phyloP scores from a whole-genome alignment of 2,329 filamentous ascomycete species.

The Colletotrichum falcatum region DNA sequence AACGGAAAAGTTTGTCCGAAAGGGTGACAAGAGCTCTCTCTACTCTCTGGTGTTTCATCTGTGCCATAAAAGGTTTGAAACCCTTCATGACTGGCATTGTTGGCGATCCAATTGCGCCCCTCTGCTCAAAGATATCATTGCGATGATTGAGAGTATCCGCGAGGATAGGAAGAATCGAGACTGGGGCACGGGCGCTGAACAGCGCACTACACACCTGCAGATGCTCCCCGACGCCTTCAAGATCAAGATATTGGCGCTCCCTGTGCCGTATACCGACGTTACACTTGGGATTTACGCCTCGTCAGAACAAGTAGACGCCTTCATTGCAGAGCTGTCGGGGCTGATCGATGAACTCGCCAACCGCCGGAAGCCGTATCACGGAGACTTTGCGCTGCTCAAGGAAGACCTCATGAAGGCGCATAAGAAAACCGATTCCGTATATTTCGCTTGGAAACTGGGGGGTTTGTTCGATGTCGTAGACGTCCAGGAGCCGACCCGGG shows the following conservation, averaged over 20 bases:
- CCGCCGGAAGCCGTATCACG: not conserved
- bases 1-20: not conserved
- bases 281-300: not conserved
- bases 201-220: not conserved
- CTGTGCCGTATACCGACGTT: not conserved
- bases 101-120: not conserved
- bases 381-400: not conserved
- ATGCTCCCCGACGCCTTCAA: not conserved
- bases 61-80: not conserved
- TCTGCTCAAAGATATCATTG: not conserved
- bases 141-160: not conserved
- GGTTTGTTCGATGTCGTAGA: not conserved
- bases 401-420: not conserved
- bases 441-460: not conserved
- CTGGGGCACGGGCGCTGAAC: not conserved
- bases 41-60: not conserved
- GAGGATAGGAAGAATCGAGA: not conserved
- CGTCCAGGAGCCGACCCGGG: not conserved
- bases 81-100: not conserved
- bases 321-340: not conserved
- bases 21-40: not conserved
- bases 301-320: not conserved
- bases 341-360: not conserved
- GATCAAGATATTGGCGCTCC: not conserved
- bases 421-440: not conserved